Conservation (phyloP, 331 rosid genomes). For the Saraca asoca region DNA sequence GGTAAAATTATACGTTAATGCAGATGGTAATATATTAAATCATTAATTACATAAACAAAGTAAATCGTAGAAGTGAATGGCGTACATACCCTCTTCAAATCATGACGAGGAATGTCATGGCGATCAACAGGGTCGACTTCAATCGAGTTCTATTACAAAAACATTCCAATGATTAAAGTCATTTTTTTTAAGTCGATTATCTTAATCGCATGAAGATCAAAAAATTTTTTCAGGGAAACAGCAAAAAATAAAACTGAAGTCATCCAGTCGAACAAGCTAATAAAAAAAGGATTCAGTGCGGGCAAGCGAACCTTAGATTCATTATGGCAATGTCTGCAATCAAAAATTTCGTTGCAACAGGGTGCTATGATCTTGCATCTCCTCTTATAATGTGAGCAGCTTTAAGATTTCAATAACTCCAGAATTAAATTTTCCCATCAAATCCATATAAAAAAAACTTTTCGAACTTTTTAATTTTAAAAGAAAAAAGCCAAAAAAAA, state of each 20-base stretch:
- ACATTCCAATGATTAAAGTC: background rate
- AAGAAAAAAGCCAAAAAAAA: background rate
- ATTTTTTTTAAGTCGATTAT: background rate
- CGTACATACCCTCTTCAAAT: constrained; percentile 59
- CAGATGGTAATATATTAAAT: background rate
- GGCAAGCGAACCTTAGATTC: constrained; percentile 52
- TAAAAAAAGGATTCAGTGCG: background rate
- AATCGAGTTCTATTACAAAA: constrained; percentile 58
- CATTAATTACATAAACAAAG: background rate
- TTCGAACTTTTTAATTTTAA: background rate
- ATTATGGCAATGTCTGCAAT: constrained; percentile 82
- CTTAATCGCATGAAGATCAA: background rate
- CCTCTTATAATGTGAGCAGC: constrained; percentile 72
- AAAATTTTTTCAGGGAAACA: background rate
- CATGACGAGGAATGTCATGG: constrained; percentile 82
- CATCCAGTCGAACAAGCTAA: background rate
- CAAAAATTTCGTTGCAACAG: constrained; percentile 66
- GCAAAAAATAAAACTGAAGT: background rate
- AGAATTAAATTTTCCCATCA: background rate
- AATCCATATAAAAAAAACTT: too few relatives aligned
- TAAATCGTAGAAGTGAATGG: background rate
- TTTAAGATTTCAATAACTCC: constrained; percentile 11
- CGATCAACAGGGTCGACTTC: constrained; percentile 49
- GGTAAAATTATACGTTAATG: background rate
- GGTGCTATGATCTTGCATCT: constrained; percentile 80